A percentile compares a stretch with the other conserved stretches of the same genome.
Evolutionary conservation across 495 filamentous ascomycete species (phyloP).

Genomic region (Zalerion maritima): DNA sequence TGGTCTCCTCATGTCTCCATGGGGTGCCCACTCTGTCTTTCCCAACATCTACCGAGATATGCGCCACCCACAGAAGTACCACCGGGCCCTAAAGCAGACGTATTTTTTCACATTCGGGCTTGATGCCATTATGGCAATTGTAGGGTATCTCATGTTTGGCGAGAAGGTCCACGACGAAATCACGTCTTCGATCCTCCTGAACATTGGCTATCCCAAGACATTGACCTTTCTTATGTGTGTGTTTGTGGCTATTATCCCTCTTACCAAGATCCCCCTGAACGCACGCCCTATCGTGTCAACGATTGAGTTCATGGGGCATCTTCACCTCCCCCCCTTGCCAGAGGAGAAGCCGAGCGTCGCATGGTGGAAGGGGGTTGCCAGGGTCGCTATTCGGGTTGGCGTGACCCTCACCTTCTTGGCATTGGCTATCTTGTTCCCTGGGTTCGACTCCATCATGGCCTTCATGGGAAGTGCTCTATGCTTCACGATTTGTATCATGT

Average conservation of each 20-base stretch:
- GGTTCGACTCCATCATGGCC: constrained; percentile 88
- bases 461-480: constrained; percentile 84
- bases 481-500: constrained; percentile 87
- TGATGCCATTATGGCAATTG: constrained; percentile 65
- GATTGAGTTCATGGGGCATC: constrained; percentile 61
- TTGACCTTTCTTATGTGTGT: constrained; percentile 64
- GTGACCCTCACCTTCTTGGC: constrained; percentile 21
- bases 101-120: constrained; percentile 82
- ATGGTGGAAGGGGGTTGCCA: constrained; percentile 41
- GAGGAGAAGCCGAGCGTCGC: constrained; percentile 30
- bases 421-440: constrained; percentile 61
- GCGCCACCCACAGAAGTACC: constrained; percentile 83
- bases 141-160: constrained; percentile 88
- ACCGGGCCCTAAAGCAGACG: constrained; percentile 58
- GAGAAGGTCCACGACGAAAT: constrained; percentile 73
- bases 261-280: constrained; percentile 90
- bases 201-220: constrained; percentile 56
- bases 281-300: constrained; percentile 78
- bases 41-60: constrained; percentile 97
- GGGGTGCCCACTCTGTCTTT: constrained; percentile 91
- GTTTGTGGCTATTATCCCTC: constrained; percentile 81
- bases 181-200: constrained; percentile 71
- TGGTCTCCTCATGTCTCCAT: constrained; percentile 92
- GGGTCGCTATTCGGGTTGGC: constrained; percentile 47
- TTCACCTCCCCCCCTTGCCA: constrained; percentile 42